Evolutionary conservation across 306 rosid species (phyloP), one percentile per base, ranked within the genome.

Genomic region (Fragaria iinumae): DNA sequence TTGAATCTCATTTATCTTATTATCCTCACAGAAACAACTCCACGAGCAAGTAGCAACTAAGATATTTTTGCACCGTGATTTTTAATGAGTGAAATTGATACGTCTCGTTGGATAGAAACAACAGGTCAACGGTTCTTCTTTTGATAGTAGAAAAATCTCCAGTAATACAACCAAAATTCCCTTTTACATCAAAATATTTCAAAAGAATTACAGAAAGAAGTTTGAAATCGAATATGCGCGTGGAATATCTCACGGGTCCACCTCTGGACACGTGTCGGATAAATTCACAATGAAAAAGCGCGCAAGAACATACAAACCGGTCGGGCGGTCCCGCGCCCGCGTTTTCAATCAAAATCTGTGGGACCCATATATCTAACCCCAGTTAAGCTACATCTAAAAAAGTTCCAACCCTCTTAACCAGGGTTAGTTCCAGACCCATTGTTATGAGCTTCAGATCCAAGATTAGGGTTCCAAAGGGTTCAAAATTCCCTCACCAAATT

Each of bases 401-500:
- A 6, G 25, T 21, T 21, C 71, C 27, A 55, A 3, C 43, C 56
- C 65, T 9, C 57, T 74, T 80, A 83, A 86, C 90, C 85, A 74
- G 64, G 89, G 90, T 88, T 81, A 84, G 73, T 23, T 55, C 21
- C 25, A 32, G 32, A 27, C 71, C 36, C 60, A 23, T 57, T 50
- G 49, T 62, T 69, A 81, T 48, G 3, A 16, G 18, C 49, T 65
- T 84, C 86, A 75, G 75, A 65, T 75, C 81, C 80, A 80, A 76
- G 81, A 70, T 78, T 80, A 84, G 87, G 89, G 82, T 68, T 85
- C 38, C 86, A 27, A 39, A 39, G 75, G 75, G 77, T 63, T 53
- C 80, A 75, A 47, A 67, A 47, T 20, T 17, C 10, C 48, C 47
- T 5, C 57, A 36, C 41, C 75, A 38, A 65, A 59, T 17, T 69